Evolutionary conservation across 345 rosid genomes (phyloP), one percentile per base, ranked within the genome.

Genomic region (Eucalyptus cladocalyx): DNA sequence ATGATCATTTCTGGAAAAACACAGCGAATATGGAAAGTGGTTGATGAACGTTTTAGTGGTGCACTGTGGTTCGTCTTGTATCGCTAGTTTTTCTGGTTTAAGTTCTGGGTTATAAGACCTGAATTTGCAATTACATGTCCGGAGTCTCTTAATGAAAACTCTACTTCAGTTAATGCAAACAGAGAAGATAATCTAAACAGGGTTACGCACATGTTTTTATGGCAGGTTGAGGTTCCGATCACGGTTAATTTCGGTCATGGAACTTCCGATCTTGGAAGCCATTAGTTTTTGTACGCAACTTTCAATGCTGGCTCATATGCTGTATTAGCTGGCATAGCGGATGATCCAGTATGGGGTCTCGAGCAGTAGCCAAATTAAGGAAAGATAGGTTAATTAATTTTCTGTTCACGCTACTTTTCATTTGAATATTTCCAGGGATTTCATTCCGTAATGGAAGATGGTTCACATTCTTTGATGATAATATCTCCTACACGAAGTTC

Each of bases 371-470:
- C 16, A 58, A 58, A 30, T 60, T 6, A 30, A 62, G 30, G 51
- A 47, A 43, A 49, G 67, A 88, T 42, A 10, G 80, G 34, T 88
- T 30, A 23, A 53, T n/a, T 48, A 50, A 43, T 85, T 85, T 53
- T 43, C 54, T 34, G 87, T 53, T 89, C 80, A 30, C 86, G 89
- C 85, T 62, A 48, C 47, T 62, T 45, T 87, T 56, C 60, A 56
- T 56, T 9, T 56, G 28, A 56, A 56, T 56, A 56, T 23, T 21
- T 81, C 67, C 92, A 97, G 99, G 99, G 98, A 90, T 96, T 97
- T 89, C 95, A 96, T 92, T 97, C 97, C 28, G 94, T 95, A 56
- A 96, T 96, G 99, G 98, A 93, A 88, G 99, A 97, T 91, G 99
- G 97, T 90, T 97, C 99, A 56, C 96, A 96, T 90, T 96, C 89